phyloP scores from a whole-genome alignment of 768 basidiomycete genomes.

The Krasilnikovozyma curviuscula region DNA sequence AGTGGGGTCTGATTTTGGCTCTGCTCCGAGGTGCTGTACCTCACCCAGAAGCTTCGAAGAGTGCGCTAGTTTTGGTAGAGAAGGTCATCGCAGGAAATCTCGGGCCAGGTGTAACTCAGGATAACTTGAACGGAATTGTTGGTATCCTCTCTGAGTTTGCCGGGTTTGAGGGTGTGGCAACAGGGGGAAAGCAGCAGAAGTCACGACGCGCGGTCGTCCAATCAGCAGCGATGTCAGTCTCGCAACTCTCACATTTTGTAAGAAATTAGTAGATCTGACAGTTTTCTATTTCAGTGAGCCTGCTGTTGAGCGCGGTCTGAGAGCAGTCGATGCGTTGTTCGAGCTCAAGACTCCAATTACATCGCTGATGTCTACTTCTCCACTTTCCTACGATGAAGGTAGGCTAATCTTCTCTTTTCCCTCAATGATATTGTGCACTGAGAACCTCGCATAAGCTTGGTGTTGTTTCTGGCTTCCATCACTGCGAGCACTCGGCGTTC shows the following conservation, averaged over 20 bases:
- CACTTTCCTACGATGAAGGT: constrained; percentile 23
- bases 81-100: constrained; percentile 37
- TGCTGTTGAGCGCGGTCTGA: constrained; percentile 56
- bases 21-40: constrained; percentile 66
- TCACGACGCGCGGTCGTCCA: constrained; percentile 22
- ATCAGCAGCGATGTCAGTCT: neutral
- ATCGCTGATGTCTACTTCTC: constrained; percentile 35
- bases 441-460: neutral
- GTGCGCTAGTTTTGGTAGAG: constrained; percentile 61
- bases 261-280: constrained; percentile 1
- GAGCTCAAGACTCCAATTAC: constrained; percentile 49
- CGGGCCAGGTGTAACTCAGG: constrained; percentile 36
- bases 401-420: constrained; percentile 4
- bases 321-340: constrained; percentile 61
- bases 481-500: constrained; percentile 50
- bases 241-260: neutral
- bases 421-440: neutral
- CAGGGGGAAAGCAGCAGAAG: constrained; percentile 39
- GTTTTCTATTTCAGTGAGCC: constrained; percentile 37
- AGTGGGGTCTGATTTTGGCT: constrained; percentile 85
- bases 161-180: constrained; percentile 42
- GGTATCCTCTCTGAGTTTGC: constrained; percentile 75
- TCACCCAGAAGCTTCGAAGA: constrained; percentile 68
- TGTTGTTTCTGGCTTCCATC: constrained; percentile 45
- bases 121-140: constrained; percentile 64